phyloP scores from a whole-genome alignment of 306 rosid species.

The Vigna unguiculata region DNA sequence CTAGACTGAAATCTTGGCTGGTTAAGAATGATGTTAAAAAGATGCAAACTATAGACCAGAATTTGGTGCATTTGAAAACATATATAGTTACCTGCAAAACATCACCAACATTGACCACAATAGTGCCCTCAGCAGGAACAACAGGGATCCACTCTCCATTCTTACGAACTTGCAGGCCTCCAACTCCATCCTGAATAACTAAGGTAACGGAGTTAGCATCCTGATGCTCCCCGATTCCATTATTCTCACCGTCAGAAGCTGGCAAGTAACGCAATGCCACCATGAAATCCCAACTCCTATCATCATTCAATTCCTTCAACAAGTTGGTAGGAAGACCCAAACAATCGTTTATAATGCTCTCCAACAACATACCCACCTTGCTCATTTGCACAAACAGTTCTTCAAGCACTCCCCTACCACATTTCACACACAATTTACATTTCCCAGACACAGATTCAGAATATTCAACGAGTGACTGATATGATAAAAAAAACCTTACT shows the following conservation, averaged over 20 bases:
- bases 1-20: not conserved
- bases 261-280: constrained; percentile 48
- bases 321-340: constrained; percentile 59
- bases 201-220: constrained; percentile 56
- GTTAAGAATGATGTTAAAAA: not conserved
- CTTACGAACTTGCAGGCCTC: constrained; percentile 54
- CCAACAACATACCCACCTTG: constrained; percentile 46
- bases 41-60: not conserved
- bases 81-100: constrained; percentile 52
- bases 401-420: constrained; percentile 53
- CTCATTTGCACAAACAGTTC: constrained; percentile 53
- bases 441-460: not conserved
- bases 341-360: constrained; percentile 56
- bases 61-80: not conserved
- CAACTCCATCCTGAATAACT: constrained; percentile 60
- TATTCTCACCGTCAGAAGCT: constrained; percentile 45
- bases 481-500: too few species aligned
- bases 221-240: constrained; percentile 55
- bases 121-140: constrained; percentile 49
- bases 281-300: constrained; percentile 65
- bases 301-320: constrained; percentile 53
- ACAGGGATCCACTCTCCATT: constrained; percentile 57
- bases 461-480: not conserved
- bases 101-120: constrained; percentile 66
- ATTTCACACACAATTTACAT: not conserved